Conservation (phyloP, 345 rosid genomes). For the Bretschneidera sinensis region DNA sequence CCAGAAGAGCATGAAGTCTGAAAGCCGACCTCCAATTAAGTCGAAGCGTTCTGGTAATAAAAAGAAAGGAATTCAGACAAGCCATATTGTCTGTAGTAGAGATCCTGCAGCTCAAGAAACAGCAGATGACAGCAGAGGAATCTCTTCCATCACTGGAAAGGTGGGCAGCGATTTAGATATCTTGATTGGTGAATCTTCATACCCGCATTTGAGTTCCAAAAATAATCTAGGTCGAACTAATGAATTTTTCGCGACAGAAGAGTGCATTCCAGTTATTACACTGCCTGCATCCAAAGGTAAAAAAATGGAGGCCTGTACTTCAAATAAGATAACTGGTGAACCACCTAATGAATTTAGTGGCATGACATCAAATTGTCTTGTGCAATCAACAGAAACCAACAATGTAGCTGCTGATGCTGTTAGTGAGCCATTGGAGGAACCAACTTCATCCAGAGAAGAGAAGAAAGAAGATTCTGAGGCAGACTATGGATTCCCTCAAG, state of each 20-base stretch:
- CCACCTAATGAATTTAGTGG: background rate
- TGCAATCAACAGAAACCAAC: too few relatives aligned
- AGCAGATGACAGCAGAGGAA: slow-evolving; percentile 1
- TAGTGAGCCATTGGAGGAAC: slow-evolving; percentile 14
- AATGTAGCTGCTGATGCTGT: slow-evolving; percentile 1
- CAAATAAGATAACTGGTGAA: slow-evolving; percentile 1
- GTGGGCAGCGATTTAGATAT: background rate
- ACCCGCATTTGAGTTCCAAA: background rate
- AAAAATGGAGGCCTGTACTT: background rate
- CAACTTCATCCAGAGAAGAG: slow-evolving; percentile 16
- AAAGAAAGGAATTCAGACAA: slow-evolving; percentile 27
- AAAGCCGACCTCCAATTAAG: slow-evolving; percentile 25
- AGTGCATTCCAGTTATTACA: too few relatives aligned
- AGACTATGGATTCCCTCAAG: slow-evolving; percentile 1
- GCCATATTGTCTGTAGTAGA: background rate
- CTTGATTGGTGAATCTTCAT: slow-evolving; percentile 7
- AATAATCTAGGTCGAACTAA: background rate
- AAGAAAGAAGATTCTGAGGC: slow-evolving; percentile 15
- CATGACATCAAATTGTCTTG: too few relatives aligned
- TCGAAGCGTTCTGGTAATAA: slow-evolving; percentile 27
- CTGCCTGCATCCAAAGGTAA: background rate
- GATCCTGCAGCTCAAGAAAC: slow-evolving; percentile 17
- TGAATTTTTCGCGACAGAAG: too few relatives aligned
- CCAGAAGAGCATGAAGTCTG: slow-evolving; percentile 44
- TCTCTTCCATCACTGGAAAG: slow-evolving; percentile 1